These are phyloP conservation scores for Silene latifolia DNA, from an alignment of 148 eudicot species.

Conservation along the genomic window DNA sequence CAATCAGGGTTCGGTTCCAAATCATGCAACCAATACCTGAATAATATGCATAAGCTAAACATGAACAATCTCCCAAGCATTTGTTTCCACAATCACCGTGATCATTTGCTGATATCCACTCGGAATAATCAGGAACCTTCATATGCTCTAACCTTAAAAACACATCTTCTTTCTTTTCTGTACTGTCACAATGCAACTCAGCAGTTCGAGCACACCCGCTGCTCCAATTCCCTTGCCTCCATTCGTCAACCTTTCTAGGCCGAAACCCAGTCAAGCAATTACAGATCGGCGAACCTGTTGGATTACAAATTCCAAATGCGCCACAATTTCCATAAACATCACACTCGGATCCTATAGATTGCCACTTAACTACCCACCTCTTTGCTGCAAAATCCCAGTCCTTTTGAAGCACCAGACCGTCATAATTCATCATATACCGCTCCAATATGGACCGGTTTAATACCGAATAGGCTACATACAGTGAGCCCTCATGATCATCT, in stretches of 20 bases:
- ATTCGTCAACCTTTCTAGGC: slow-evolving; percentile 23
- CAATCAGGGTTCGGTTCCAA: slow-evolving; percentile 38
- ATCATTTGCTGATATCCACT: background rate
- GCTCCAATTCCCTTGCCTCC: slow-evolving; percentile 36
- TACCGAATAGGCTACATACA: too few relatives aligned
- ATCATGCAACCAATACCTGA: slow-evolving; percentile 40
- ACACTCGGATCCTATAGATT: slow-evolving; percentile 16
- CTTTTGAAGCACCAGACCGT: too few relatives aligned
- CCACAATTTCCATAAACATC: slow-evolving; percentile 45
- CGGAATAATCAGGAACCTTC: slow-evolving; percentile 35
- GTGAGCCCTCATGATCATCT: too few relatives aligned
- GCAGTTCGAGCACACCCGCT: slow-evolving; percentile 36
- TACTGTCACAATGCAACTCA: slow-evolving; percentile 20
- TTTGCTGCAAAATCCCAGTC: too few relatives aligned
- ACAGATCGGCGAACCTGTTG: slow-evolving; percentile 26
- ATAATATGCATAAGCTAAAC: background rate
- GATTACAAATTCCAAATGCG: slow-evolving; percentile 26
- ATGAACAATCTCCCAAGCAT: slow-evolving; percentile 39
- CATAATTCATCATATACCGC: background rate
- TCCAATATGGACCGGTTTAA: too few relatives aligned
- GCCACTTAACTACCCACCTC: too few relatives aligned
- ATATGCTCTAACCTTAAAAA: slow-evolving; percentile 25
- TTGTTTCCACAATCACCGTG: slow-evolving; percentile 23
- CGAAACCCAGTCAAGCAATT: slow-evolving; percentile 37
- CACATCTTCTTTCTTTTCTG: slow-evolving; percentile 36